Evolutionary conservation across 2,329 filamentous ascomycete genomes (phyloP), one percentile per base, ranked within the genome.

Genomic region (Chrysosporium keratinophilum): DNA sequence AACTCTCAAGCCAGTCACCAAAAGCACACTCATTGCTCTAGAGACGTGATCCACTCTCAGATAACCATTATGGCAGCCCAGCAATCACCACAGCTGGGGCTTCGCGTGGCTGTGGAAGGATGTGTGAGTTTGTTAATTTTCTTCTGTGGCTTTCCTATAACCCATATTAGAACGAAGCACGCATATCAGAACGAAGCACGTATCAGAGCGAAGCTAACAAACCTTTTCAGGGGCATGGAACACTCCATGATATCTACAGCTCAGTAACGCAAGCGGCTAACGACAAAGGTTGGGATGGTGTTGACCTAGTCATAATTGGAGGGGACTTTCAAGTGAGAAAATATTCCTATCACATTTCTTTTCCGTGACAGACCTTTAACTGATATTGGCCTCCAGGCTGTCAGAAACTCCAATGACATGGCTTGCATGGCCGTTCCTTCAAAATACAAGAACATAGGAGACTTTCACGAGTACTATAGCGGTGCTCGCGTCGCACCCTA

Each of bases 381-480:
- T 59, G 17, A 50, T 49, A 57, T 37, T 33, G 23, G 52, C 47
- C n/a, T 60, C 31, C 58, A 89, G 84, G 84, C 93, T 41, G 83
- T 90, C 37, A 87, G 93, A 62, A 97, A 97, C 74, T 83, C 87
- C 9, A 78, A 83, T 59, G 93, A 98, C 67, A 76, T 97, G 59
- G 85, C 84, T 57, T 84, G 88, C 68, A 94, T 97, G 78, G 86
- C 89, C 3, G 89, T 94, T 63, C 91, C 93, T 0, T 72, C 78
- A 56, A 97, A 95, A 69, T 98, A 89, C 71, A 87, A 88, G 58
- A 75, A 80, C 42, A 83, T 98, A 63, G 88, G 88, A 35, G 93
- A 98, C 68, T 98, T 97, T 63, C 87, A 91, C 63, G 82, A 88
- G 58, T 98, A 97, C 75, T 98, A 98, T 69, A 85, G 83, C 50